Evolutionary conservation across 208 protist genomes (phyloP).

Genomic region (Phytomonas sp.): DNA sequence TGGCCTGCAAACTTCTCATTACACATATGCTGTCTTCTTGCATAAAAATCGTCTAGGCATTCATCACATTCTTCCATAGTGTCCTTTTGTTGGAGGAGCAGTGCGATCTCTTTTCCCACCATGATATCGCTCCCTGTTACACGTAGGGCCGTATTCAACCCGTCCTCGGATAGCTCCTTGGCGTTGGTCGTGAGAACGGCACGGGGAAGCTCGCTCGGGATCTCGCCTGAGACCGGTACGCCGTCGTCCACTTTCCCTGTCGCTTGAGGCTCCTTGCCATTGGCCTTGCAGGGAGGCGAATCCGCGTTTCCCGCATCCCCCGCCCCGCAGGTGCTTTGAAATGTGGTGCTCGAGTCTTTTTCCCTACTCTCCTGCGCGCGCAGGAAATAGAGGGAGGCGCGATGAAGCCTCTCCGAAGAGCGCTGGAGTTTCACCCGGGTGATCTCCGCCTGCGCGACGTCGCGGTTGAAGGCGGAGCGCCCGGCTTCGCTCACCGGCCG

Average conservation of each 20-base stretch:
- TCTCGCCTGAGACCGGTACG: too few relatives aligned
- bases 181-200: background rate
- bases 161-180: background rate
- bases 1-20: too few relatives aligned
- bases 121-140: slow-evolving; percentile 21
- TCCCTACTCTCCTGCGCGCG: too few relatives aligned
- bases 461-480: too few relatives aligned
- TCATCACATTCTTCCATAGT: slow-evolving; percentile 5
- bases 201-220: too few relatives aligned
- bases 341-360: background rate
- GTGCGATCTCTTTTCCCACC: slow-evolving; percentile 23
- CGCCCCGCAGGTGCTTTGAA: too few relatives aligned
- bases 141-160: slow-evolving; percentile 16
- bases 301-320: background rate
- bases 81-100: slow-evolving; percentile 4
- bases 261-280: background rate
- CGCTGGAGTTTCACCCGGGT: too few relatives aligned
- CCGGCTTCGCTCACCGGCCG: too few relatives aligned
- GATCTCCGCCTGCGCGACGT: too few relatives aligned
- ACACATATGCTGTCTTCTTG: slow-evolving; percentile 16
- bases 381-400: too few relatives aligned
- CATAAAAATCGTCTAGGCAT: background rate
- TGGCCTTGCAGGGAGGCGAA: background rate
- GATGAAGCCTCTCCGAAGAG: too few relatives aligned
- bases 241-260: background rate